Evolutionary conservation across 2,329 filamentous ascomycete species (phyloP).

Genomic region (Beauveria bassiana): DNA sequence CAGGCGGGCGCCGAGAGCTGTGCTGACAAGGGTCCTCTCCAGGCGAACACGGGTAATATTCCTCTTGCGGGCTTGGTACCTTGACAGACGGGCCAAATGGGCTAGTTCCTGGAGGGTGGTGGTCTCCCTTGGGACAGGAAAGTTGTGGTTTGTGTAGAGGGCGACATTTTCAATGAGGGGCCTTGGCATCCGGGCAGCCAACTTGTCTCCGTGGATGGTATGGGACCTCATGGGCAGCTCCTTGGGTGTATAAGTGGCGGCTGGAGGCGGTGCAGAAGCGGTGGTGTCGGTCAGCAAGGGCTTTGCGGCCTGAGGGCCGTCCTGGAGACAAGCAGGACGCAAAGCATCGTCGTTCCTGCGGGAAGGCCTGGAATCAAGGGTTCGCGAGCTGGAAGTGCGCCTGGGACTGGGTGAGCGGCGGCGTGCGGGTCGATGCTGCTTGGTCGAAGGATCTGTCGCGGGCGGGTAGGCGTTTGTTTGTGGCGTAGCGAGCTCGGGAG

Average conservation of each 20-base stretch:
- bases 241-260: not conserved
- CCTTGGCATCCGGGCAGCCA: constrained; percentile 16
- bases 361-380: not conserved
- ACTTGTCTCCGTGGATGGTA: constrained; percentile 2
- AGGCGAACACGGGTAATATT: constrained; percentile 64
- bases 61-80: constrained; percentile 76
- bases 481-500: not conserved
- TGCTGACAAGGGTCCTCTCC: constrained; percentile 66
- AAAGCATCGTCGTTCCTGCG: not conserved
- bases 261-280: not conserved
- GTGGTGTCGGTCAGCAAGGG: constrained; percentile 4
- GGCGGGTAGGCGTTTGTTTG: not conserved
- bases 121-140: constrained; percentile 53
- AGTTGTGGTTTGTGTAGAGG: constrained; percentile 54
- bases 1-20: constrained; percentile 65
- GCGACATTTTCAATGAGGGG: constrained; percentile 60
- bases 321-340: constrained; percentile 1
- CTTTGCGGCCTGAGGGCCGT: constrained; percentile 5
- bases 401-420: constrained; percentile 1
- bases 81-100: constrained; percentile 68
- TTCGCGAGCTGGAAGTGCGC: not conserved
- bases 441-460: not conserved
- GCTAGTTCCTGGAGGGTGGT: constrained; percentile 71
- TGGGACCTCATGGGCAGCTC: constrained; percentile 2
- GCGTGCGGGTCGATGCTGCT: not conserved